Conservation (phyloP, 2,329 filamentous ascomycete species). For the Aurifilum marmelostoma region DNA sequence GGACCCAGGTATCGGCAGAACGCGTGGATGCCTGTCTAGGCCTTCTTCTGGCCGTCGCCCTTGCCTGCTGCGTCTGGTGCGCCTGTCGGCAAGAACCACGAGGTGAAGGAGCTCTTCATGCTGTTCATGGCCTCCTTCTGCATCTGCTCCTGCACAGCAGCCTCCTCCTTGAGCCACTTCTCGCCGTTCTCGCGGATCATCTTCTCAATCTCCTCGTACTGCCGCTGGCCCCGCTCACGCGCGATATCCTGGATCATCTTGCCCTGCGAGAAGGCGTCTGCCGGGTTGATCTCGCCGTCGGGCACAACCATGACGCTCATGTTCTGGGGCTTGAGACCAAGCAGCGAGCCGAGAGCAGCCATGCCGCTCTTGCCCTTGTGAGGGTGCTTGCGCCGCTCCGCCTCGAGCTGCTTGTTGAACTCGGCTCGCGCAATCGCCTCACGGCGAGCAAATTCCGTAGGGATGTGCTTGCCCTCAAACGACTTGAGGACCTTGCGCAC, state of each 20-base stretch:
- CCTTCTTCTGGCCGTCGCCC: conserved; percentile 6
- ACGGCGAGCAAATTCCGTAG: conserved; percentile 83
- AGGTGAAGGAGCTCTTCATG: conserved; percentile 80
- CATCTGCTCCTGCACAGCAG: conserved; percentile 81
- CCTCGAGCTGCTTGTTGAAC: conserved; percentile 77
- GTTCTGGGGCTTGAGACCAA: conserved; percentile 76
- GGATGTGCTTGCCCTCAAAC: conserved; percentile 87
- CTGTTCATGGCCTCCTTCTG: conserved; percentile 90
- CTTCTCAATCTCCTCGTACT: conserved; percentile 86
- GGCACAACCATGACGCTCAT: conserved; percentile 63
- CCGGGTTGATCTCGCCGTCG: conserved; percentile 71
- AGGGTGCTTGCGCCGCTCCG: conserved; percentile 66
- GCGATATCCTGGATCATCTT: conserved; percentile 98
- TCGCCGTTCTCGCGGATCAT: conserved; percentile 93
- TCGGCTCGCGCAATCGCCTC: conserved; percentile 84
- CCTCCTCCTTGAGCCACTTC: conserved; percentile 95
- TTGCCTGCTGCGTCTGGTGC: not conserved
- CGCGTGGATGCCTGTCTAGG: not conserved
- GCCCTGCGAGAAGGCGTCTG: conserved; percentile 82
- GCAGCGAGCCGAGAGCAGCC: conserved; percentile 68
- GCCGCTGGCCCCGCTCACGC: conserved; percentile 85
- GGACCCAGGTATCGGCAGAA: not conserved
- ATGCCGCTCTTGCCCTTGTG: conserved; percentile 59
- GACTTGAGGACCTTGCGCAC: conserved; percentile 85
- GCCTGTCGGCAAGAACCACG: conserved; percentile 49